These are phyloP conservation scores for Ogataea pilisensis DNA, from an alignment of 805 yeast species.

Conservation along the genomic window DNA sequence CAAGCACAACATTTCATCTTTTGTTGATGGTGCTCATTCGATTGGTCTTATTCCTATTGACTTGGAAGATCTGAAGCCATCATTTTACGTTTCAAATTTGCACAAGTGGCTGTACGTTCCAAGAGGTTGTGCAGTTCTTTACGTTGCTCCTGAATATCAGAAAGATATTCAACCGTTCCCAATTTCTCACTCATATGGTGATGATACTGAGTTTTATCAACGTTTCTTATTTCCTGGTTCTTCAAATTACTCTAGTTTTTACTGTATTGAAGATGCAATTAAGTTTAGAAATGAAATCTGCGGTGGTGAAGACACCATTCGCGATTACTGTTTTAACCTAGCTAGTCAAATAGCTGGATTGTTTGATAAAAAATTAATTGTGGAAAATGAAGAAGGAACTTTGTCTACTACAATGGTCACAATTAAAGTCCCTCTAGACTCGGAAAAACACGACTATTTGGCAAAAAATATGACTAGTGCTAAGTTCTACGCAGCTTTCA, in stretches of 20 bases:
- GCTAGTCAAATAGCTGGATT: conserved; percentile 40
- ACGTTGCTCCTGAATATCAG: conserved; percentile 52
- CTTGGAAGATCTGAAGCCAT: conserved; percentile 44
- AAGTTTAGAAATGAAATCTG: conserved; percentile 49
- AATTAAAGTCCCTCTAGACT: conserved; percentile 34
- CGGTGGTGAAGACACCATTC: conserved; percentile 57
- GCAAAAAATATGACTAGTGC: conserved; percentile 2
- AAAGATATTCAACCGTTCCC: conserved; percentile 51
- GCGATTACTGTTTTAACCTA: conserved; percentile 42
- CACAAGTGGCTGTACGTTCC: conserved; percentile 70
- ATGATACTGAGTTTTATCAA: conserved; percentile 36
- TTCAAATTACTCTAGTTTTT: conserved; percentile 39
- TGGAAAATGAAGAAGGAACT: conserved; percentile 35
- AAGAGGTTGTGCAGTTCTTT: conserved; percentile 53
- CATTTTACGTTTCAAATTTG: conserved; percentile 56
- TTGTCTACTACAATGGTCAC: conserved; percentile 42
- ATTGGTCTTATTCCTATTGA: conserved; percentile 50
- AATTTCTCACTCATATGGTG: conserved; percentile 44
- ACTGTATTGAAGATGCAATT: conserved; percentile 44
- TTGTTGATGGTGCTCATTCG: conserved; percentile 73
- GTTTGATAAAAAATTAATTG: conserved; percentile 36
- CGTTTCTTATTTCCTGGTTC: conserved; percentile 53
- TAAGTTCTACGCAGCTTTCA: conserved; percentile 9
- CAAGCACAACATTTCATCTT: conserved; percentile 43
- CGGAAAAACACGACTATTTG: conserved; percentile 4